phyloP scores from a whole-genome alignment of 306 rosid genomes.

The Cicer bijugum region DNA sequence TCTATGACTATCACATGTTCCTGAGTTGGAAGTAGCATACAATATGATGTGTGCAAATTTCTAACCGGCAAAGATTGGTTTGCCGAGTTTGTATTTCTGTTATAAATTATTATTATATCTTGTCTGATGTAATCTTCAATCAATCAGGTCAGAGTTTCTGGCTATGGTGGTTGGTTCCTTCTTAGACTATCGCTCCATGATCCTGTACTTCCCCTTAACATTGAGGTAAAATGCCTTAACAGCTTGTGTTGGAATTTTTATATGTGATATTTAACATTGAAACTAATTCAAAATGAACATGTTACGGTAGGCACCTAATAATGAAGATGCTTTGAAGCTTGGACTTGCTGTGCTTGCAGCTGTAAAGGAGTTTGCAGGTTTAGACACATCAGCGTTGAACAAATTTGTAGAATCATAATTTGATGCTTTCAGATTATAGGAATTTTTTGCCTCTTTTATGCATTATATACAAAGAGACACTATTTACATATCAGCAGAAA shows the following conservation, averaged over 20 bases:
- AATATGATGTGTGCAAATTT: slow-evolving; percentile 17
- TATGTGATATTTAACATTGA: not conserved
- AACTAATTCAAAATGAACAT: slow-evolving; percentile 42
- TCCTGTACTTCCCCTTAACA: slow-evolving; percentile 96
- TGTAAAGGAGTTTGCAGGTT: slow-evolving; percentile 65
- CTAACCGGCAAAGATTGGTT: slow-evolving; percentile 28
- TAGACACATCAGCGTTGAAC: slow-evolving; percentile 80
- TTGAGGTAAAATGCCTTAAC: slow-evolving; percentile 67
- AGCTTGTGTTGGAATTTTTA: slow-evolving; percentile 14
- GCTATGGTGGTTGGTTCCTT: slow-evolving; percentile 94
- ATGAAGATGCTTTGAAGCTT: slow-evolving; percentile 69
- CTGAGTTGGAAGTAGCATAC: slow-evolving; percentile 12
- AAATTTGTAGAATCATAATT: slow-evolving; percentile 65
- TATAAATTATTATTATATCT: slow-evolving; percentile 26
- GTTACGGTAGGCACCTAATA: slow-evolving; percentile 66
- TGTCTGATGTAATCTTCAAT: slow-evolving; percentile 45
- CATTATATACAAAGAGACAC: slow-evolving; percentile 29
- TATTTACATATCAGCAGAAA: slow-evolving; percentile 34
- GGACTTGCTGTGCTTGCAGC: slow-evolving; percentile 72
- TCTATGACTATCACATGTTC: not conserved
- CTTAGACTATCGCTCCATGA: slow-evolving; percentile 93
- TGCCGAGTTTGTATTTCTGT: slow-evolving; percentile 6
- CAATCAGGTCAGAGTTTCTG: slow-evolving; percentile 85
- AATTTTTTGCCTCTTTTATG: slow-evolving; percentile 41
- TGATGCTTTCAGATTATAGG: slow-evolving; percentile 28